Evolutionary conservation across 2,329 filamentous ascomycete genomes (phyloP).

Genomic region (Juglanconis sp.): DNA sequence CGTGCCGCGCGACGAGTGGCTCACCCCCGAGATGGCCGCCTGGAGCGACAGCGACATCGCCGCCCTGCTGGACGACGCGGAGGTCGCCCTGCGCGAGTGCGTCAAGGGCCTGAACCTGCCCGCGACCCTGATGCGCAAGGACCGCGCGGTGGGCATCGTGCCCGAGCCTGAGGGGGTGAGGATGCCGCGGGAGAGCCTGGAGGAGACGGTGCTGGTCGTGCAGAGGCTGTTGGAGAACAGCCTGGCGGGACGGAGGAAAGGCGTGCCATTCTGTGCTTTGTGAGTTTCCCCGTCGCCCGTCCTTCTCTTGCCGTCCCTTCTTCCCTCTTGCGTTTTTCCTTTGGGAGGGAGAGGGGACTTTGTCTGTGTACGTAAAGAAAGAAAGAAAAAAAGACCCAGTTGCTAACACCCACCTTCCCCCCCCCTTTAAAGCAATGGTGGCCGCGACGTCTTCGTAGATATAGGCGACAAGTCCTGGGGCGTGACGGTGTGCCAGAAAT

Average conservation of each 20-base stretch:
- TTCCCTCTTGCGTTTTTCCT: no score
- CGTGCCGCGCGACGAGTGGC: conserved; percentile 66
- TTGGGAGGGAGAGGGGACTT: no score
- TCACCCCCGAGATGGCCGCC: conserved; percentile 71
- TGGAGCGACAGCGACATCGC: conserved; percentile 77
- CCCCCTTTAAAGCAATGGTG: conserved; percentile 62
- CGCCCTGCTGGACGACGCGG: conserved; percentile 82
- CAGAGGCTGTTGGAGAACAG: conserved; percentile 89
- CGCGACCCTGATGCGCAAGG: conserved; percentile 80
- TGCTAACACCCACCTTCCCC: no score
- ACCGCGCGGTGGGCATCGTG: conserved; percentile 78
- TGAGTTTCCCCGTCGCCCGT: neutral
- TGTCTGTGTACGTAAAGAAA: no score
- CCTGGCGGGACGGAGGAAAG: conserved; percentile 52
- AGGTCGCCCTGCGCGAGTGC: conserved; percentile 78
- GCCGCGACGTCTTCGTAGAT: conserved; percentile 96
- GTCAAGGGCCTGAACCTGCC: conserved; percentile 75
- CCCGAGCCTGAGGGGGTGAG: conserved; percentile 60
- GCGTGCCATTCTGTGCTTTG: conserved; percentile 90
- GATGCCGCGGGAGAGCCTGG: conserved; percentile 82
- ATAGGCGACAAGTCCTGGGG: conserved; percentile 98
- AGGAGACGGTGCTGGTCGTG: conserved; percentile 92
- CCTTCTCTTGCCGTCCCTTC: no score
- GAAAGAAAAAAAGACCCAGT: no score
- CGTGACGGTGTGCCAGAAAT: conserved; percentile 85